These are phyloP conservation scores for Penicillium dipodomyicola DNA, from an alignment of 495 filamentous ascomycete genomes.

Conservation along the genomic window DNA sequence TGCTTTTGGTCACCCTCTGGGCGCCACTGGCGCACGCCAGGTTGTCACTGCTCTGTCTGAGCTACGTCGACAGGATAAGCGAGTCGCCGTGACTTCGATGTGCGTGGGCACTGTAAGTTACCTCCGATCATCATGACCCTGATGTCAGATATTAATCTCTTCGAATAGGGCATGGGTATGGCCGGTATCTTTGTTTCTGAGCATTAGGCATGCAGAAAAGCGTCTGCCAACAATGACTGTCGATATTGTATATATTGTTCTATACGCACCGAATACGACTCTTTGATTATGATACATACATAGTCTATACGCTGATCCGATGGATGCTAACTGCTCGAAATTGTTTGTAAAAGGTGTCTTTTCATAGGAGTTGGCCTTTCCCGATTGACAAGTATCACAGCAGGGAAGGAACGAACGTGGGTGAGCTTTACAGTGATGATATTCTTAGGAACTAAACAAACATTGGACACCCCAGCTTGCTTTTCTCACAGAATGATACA, in stretches of 20 bases:
- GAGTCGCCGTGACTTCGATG: conserved; percentile 80
- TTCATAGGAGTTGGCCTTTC: no score
- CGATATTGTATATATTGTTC: conserved; percentile 8
- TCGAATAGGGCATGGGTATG: conserved; percentile 53
- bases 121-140: not conserved
- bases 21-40: conserved; percentile 75
- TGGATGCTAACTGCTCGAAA: no score
- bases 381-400: no score
- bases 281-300: not conserved
- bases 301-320: not conserved
- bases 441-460: no score
- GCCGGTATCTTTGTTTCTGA: conserved; percentile 54
- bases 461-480: no score
- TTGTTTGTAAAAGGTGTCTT: no score
- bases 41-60: conserved; percentile 83
- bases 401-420: no score
- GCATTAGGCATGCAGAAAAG: conserved; percentile 28
- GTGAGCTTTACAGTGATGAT: no score
- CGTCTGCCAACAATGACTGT: not conserved
- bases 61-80: conserved; percentile 71
- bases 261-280: not conserved
- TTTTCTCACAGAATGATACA: no score
- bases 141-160: conserved; percentile 8
- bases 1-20: conserved; percentile 80
- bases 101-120: conserved; percentile 71